phyloP scores from a whole-genome alignment of 2,329 filamentous ascomycete species.

The Penicillium sp. region DNA sequence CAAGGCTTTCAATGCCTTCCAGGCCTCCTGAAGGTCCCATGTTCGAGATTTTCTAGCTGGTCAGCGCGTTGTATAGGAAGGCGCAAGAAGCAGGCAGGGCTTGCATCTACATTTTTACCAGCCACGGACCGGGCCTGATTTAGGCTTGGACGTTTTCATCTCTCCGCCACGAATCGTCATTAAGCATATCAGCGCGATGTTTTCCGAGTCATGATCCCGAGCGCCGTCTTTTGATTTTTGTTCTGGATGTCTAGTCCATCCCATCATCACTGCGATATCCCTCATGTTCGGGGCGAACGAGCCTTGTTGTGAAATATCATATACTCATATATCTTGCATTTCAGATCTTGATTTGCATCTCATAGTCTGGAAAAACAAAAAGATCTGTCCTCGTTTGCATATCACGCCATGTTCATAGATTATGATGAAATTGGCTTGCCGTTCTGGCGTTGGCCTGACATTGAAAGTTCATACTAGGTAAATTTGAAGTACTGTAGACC shows the following conservation, averaged over 20 bases:
- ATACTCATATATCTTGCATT: constrained; percentile 12
- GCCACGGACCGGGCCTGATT: constrained; percentile 21
- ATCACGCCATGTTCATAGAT: neutral
- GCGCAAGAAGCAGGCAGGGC: constrained; percentile 36
- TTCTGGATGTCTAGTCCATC: constrained; percentile 29
- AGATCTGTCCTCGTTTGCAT: neutral
- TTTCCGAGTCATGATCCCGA: constrained; percentile 29
- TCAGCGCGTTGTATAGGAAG: neutral
- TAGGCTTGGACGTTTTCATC: constrained; percentile 31
- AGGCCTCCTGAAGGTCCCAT: constrained; percentile 37
- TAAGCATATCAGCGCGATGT: constrained; percentile 41
- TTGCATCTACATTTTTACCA: constrained; percentile 33
- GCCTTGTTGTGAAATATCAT: constrained; percentile 4
- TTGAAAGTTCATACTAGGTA: too few species aligned
- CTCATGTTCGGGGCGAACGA: constrained; percentile 1
- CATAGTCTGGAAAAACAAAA: constrained; percentile 18
- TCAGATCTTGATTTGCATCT: constrained; percentile 25
- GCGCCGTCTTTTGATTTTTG: constrained; percentile 29
- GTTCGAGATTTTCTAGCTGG: constrained; percentile 17
- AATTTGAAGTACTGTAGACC: too few species aligned
- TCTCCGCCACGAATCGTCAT: constrained; percentile 30
- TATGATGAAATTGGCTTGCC: neutral
- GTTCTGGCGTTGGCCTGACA: neutral
- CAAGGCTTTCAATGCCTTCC: constrained; percentile 85
- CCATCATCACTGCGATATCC: constrained; percentile 9